Evolutionary conservation across 495 filamentous ascomycete genomes (phyloP).

Genomic region (Xylaria curta): DNA sequence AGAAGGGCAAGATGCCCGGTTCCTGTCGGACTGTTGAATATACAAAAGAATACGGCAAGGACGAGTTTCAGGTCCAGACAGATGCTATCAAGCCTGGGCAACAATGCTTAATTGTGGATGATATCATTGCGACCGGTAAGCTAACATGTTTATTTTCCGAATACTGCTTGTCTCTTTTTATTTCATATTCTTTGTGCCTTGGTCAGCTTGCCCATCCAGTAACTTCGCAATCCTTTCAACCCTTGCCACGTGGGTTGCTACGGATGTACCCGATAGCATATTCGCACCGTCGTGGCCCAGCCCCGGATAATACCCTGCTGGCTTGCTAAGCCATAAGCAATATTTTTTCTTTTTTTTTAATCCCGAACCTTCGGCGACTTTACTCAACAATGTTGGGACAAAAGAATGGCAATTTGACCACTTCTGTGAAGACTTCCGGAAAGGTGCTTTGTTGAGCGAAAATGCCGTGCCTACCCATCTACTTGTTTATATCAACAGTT

Average conservation of each 20-base stretch:
- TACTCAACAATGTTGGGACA: not conserved
- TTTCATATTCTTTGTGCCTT: slow-evolving; percentile 1
- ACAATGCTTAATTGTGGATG: slow-evolving; percentile 91
- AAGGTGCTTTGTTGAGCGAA: not conserved
- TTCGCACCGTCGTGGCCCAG: not conserved
- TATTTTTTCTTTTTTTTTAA: not conserved
- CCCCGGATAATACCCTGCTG: not conserved
- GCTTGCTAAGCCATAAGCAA: not conserved
- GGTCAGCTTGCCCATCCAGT: not conserved
- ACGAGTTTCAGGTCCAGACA: slow-evolving; percentile 94
- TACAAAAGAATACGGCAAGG: slow-evolving; percentile 95
- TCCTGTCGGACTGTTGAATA: slow-evolving; percentile 80
- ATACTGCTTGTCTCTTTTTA: slow-evolving; percentile 17
- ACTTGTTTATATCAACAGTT: not conserved
- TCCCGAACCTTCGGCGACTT: not conserved
- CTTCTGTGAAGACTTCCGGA: not conserved
- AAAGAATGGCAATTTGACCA: not conserved
- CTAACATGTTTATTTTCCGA: slow-evolving; percentile 26
- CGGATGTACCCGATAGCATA: not conserved
- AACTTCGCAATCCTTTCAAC: not conserved
- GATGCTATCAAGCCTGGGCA: slow-evolving; percentile 85
- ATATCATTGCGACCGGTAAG: slow-evolving; percentile 97
- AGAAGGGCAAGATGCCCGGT: slow-evolving; percentile 95
- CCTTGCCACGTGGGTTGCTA: not conserved
- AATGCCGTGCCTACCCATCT: not conserved